phyloP scores from a whole-genome alignment of 2,329 filamentous ascomycete species.

The Dothidotthia symphoricarpi region DNA sequence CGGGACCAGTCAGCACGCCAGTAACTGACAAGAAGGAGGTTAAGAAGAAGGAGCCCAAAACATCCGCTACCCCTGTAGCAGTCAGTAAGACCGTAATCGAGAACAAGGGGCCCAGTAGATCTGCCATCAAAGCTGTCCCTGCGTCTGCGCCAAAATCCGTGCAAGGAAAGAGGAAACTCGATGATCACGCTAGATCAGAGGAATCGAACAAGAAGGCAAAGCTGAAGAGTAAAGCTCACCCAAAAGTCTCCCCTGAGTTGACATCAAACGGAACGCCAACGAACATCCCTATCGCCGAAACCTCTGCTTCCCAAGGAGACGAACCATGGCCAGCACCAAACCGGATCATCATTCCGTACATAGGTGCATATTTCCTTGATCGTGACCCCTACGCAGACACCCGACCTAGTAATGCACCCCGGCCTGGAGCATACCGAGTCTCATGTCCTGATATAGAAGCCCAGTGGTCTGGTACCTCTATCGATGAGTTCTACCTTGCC shows the following conservation, averaged over 20 bases:
- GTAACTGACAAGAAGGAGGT: background rate
- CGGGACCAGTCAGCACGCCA: constrained; percentile 7
- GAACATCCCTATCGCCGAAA: background rate
- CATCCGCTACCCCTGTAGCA: too few species aligned
- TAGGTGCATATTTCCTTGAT: background rate
- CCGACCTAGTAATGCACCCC: background rate
- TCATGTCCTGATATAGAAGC: background rate
- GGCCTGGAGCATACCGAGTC: background rate
- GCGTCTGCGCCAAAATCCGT: background rate
- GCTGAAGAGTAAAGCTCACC: background rate
- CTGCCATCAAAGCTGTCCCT: too few species aligned
- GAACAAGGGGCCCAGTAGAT: too few species aligned
- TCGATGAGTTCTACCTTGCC: background rate
- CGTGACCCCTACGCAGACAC: background rate
- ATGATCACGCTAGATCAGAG: background rate
- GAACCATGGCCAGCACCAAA: background rate
- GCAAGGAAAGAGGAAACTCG: constrained; percentile 2
- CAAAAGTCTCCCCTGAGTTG: background rate
- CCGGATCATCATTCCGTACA: background rate
- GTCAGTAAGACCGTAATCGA: too few species aligned
- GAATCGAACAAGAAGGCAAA: background rate
- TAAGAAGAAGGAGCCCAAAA: background rate
- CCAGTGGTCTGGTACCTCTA: background rate
- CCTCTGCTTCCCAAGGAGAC: background rate
- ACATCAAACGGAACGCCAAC: background rate